Evolutionary conservation across 1,284 basidiomycete genomes (phyloP).

Genomic region (Coniferiporia weirii): DNA sequence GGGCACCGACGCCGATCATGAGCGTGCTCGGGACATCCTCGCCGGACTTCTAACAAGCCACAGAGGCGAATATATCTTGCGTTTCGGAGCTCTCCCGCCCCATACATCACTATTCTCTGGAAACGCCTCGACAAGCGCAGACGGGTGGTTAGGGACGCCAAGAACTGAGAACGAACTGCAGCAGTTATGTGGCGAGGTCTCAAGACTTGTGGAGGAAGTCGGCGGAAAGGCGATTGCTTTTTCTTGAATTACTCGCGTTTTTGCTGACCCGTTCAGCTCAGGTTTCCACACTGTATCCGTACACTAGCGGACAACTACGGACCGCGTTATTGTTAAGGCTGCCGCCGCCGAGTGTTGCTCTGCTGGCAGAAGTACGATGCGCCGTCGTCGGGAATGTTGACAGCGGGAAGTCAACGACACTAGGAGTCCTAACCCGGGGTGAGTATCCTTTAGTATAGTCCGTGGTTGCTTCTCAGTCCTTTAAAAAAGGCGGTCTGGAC

Average conservation of each 20-base stretch:
- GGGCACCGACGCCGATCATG: slow-evolving; percentile 36
- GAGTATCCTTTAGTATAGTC: slow-evolving; percentile 16
- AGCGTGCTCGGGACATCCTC: slow-evolving; percentile 54
- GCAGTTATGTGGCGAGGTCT: slow-evolving; percentile 39
- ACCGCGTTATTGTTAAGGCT: slow-evolving; percentile 59
- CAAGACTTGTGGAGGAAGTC: slow-evolving; percentile 56
- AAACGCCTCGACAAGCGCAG: slow-evolving; percentile 32
- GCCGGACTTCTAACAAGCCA: slow-evolving; percentile 60
- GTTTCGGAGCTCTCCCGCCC: slow-evolving; percentile 60
- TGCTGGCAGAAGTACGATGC: slow-evolving; percentile 85
- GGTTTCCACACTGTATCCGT: slow-evolving; percentile 53
- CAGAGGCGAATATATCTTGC: slow-evolving; percentile 66
- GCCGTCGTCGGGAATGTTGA: slow-evolving; percentile 96
- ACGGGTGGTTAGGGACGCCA: slow-evolving; percentile 50
- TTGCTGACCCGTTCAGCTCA: slow-evolving; percentile 24
- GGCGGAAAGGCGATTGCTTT: slow-evolving; percentile 58
- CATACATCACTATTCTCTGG: slow-evolving; percentile 48
- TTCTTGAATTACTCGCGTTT: background rate
- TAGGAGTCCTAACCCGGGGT: slow-evolving; percentile 83
- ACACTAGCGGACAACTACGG: slow-evolving; percentile 43
- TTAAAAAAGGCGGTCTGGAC: slow-evolving; percentile 76
- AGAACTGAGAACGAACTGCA: slow-evolving; percentile 49
- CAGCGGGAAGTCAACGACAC: slow-evolving; percentile 90
- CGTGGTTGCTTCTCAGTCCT: slow-evolving; percentile 30
- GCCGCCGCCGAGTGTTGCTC: slow-evolving; percentile 64